These are phyloP conservation scores for Neurospora hispaniola DNA, from an alignment of 495 filamentous ascomycete genomes.

Conservation along the genomic window DNA sequence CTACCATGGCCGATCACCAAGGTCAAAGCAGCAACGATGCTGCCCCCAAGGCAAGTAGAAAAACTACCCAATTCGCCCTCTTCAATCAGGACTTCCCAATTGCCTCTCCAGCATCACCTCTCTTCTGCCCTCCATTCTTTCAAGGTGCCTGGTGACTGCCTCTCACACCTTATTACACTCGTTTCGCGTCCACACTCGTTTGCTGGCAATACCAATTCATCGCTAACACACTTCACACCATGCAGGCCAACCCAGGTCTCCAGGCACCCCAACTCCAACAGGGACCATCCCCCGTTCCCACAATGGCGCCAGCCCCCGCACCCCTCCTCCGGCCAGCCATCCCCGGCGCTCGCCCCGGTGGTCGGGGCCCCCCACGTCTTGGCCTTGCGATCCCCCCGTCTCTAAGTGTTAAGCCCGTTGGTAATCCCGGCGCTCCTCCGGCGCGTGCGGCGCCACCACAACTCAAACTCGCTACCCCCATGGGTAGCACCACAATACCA, in stretches of 20 bases:
- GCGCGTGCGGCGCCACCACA: constrained; percentile 54
- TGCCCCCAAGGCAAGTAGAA: constrained; percentile 17
- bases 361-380: constrained; percentile 61
- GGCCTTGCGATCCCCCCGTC: constrained; percentile 83
- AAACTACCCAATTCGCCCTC: background rate
- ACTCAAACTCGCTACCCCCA: constrained; percentile 73
- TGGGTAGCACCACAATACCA: constrained; percentile 60
- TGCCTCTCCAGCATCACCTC: background rate
- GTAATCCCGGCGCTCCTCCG: constrained; percentile 27
- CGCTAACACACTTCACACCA: background rate
- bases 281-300: constrained; percentile 32
- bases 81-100: background rate
- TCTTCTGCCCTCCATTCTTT: background rate
- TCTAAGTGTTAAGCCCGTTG: constrained; percentile 63
- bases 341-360: constrained; percentile 56
- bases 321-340: constrained; percentile 79
- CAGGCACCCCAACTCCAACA: constrained; percentile 16
- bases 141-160: background rate
- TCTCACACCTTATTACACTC: background rate
- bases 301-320: constrained; percentile 61
- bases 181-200: background rate
- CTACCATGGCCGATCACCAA: constrained; percentile 13
- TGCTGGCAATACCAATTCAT: constrained; percentile 2
- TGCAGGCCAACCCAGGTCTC: constrained; percentile 23
- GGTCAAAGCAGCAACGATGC: constrained; percentile 19